phyloP scores from a whole-genome alignment of 2,329 filamentous ascomycete species.

The Karstenula rhodostoma region DNA sequence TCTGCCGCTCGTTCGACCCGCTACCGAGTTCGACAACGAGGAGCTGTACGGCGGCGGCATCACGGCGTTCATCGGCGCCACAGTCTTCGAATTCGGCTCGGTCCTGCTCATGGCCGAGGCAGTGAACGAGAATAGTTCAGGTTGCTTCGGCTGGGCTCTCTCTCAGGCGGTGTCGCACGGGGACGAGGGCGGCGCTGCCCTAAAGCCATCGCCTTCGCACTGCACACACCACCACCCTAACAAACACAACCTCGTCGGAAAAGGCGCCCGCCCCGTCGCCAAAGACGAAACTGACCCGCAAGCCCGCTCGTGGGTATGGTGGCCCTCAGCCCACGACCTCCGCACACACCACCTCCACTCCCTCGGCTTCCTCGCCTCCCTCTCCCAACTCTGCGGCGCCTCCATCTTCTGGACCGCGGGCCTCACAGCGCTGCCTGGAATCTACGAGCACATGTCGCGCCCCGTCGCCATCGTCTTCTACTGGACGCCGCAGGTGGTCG shows the following conservation, averaged over 20 bases:
- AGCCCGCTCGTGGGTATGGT: conserved; percentile 63
- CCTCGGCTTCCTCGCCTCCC: conserved; percentile 69
- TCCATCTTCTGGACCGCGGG: conserved; percentile 72
- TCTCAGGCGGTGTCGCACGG: conserved; percentile 57
- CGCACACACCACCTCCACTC: conserved; percentile 67
- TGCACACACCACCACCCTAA: conserved; percentile 51
- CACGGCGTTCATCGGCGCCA: conserved; percentile 72
- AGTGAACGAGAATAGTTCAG: conserved; percentile 70
- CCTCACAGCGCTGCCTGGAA: conserved; percentile 66
- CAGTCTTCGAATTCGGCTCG: conserved; percentile 71
- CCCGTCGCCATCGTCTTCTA: conserved; percentile 63
- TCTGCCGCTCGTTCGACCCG: conserved; percentile 64
- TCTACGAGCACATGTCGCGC: conserved; percentile 60
- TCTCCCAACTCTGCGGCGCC: conserved; percentile 65
- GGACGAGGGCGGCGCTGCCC: conserved; percentile 22
- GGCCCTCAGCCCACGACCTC: conserved; percentile 65
- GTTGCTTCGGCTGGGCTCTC: conserved; percentile 75
- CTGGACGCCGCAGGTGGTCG: conserved; percentile 70
- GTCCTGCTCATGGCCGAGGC: conserved; percentile 71
- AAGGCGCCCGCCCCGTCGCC: conserved; percentile 3
- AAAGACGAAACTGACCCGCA: neutral
- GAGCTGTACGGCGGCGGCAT: conserved; percentile 64
- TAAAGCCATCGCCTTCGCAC: conserved; percentile 25
- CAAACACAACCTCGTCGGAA: conserved; percentile 41
- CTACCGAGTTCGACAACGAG: conserved; percentile 64